Base-by-base conservation (phyloP, 345 rosid genomes). In the Geranium brycei region DNA sequence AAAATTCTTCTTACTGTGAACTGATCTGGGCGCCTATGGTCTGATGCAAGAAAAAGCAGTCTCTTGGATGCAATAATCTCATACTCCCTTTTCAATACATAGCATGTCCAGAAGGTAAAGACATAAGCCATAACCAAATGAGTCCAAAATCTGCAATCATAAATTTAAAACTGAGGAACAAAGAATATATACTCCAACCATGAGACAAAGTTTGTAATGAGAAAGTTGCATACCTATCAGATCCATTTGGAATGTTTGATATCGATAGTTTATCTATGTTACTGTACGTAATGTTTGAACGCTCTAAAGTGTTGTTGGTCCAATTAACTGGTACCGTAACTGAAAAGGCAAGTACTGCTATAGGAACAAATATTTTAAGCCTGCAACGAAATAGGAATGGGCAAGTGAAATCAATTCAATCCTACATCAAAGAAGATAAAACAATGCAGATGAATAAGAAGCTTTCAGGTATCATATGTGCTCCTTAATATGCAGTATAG, bases 71-170 rank as follows among this genome's bases (percentile, higher is more conserved):
- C 96, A 6, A 92, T 80, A 56, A 72, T 81, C 73, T 80, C 91
- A 57, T 87, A 89, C 77, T 89, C 98, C 60, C 73, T 74, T 71
- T 89, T 82, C 69, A 92, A 51, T 13, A 86, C 81, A 67, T 78
- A 87, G 76, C 98, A 89, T 23, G 97, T 87, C 98, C 98, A 92
- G 71, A 87, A 82, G n/a, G 86, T 89, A 68, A 89, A 83, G 63
- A 68, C 86, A 79, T 89, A 92, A 47, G 97, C 96, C 91, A 87
- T 86, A 31, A 82, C 85, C 64, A 89, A 66, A 83, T 89, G 98
- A 53, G 87, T 83, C 97, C 96, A 92, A 73, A 92, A 89, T 77
- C 96, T 92, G 82, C 70, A 69, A 62, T 68, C 62, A 75, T 51
- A 17, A 63, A 23, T 23, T 23, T 0, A 23, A 23, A 23, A 23